Evolutionary conservation across 2,329 filamentous ascomycete species (phyloP), one percentile per base, ranked within the genome.

Genomic region (Orbilia oligospora): DNA sequence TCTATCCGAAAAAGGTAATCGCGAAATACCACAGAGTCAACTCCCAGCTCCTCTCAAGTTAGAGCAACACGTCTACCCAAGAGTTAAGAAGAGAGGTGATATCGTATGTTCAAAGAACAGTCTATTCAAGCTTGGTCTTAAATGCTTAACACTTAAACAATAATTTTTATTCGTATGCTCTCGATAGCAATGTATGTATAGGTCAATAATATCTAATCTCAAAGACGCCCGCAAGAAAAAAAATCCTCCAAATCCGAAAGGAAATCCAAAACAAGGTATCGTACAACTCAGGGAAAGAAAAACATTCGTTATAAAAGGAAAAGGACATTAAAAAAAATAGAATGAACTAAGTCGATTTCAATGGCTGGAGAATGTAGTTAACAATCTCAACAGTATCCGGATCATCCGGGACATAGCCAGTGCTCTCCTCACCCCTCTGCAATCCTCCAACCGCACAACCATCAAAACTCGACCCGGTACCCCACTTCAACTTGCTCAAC

Each of bases 401-500:
- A 67, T 77, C 73, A 22, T 71, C 66, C 14, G 73, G 73, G 20
- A 77, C 67, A 5, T 24, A n/a, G 2, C 73, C 73, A 4, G 22
- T 24, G 30, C 73, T 77, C 18, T 9, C 67, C 30, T 77, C 38
- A 3, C 73, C 73, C 27, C 61, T 71, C 41, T 77, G 56, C 51
- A 77, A 56, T 4, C 73, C 67, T 2, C 73, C 73, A 49, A 77
- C 73, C 8, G 73, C 73, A 33, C 73, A 77, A 1, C 61, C 65
- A 22, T 63, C 48, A 16, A 77, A 77, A 12, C 38, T 64, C 6
- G 67, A 71, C 3, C 22, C 30, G 9, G 73, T 77, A 36, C 73
- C 73, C 73, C 73, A 77, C 53, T 77, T 77, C 33, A 77, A 46
- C 63, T 71, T 61, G 16, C 67, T 24, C 14, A 77, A 56, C 44